Conservation (phyloP, 768 basidiomycete species). For the Cytidiella melzeri region DNA sequence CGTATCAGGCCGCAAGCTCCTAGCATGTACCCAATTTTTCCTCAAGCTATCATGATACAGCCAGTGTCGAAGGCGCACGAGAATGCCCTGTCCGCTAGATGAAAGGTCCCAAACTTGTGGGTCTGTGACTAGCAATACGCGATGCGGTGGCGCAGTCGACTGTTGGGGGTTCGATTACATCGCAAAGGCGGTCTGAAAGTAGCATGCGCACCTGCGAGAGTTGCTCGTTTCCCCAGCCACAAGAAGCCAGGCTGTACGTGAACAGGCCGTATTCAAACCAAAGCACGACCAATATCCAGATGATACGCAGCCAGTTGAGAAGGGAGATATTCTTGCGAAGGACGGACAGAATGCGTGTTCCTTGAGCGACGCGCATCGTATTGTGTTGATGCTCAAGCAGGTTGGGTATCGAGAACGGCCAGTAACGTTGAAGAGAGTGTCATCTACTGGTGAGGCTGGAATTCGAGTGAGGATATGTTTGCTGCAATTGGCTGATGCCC, state of each 20-base stretch:
- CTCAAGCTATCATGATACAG: constrained; percentile 75
- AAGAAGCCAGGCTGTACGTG: background rate
- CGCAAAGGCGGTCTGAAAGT: background rate
- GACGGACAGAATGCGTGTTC: background rate
- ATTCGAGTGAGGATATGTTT: no score
- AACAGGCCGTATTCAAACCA: background rate
- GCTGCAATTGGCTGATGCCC: no score
- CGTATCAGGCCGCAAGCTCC: constrained; percentile 55
- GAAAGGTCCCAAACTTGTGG: constrained; percentile 58
- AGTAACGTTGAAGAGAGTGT: no score
- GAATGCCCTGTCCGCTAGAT: constrained; percentile 1
- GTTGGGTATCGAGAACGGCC: no score
- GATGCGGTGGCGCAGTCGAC: constrained; percentile 21
- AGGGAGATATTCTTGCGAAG: background rate
- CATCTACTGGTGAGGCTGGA: no score
- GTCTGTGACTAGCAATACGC: constrained; percentile 77
- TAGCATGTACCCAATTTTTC: constrained; percentile 71
- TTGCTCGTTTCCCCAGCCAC: background rate
- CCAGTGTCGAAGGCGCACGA: constrained; percentile 9
- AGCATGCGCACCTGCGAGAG: background rate
- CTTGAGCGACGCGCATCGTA: background rate
- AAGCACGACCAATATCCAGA: background rate
- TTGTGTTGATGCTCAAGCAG: background rate
- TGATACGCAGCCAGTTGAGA: background rate
- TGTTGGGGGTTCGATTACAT: background rate